Base-by-base conservation (phyloP, 306 rosid species). In the Prosopis cineraria region DNA sequence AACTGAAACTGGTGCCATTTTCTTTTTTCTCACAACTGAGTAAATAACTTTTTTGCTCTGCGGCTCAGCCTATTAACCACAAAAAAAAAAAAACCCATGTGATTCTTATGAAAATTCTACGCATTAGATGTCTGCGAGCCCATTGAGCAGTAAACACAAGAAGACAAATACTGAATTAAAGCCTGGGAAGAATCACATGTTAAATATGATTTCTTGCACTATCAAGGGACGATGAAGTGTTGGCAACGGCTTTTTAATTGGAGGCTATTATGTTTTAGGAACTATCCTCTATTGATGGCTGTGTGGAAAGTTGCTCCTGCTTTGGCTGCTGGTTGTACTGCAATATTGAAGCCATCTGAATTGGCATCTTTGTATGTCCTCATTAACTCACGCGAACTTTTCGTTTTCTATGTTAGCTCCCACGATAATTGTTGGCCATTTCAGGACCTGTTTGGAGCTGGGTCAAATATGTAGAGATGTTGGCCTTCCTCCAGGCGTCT, bases 241-340 rank as follows among this genome's bases (percentile, higher is more conserved):
- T 80, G 60, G 19, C 63, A 3, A 6, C 62, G 70, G 33, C 63
- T 48, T 6, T 34, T 44, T 73, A 48, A 53, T 39, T 81, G 62
- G 74, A 6, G 59, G 30, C 68, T 73, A 4, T 73, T 74, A 62
- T 84, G 65, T 70, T 75, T 25, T 73, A 90, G 94, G 94, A 94
- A 94, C 85, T 94, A 87, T 65, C 97, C 97, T 31, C 79, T 92
- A 50, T 72, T 92, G 50, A 89, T 92, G 96, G 92, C 96, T 63
- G 72, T 85, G 47, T 90, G 97, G 96, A 90, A 90, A 82, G 96
- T 92, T 59, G 96, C 93, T 79, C 90, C 96, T 86, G 93, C 97
- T 34, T 84, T 92, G 83, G 97, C 96, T 85, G 96, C 97, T 68
- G 97, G 96, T 67, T 90, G 97, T 78, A 82, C 96, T 27, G 93